Conservation (phyloP, 768 basidiomycete species). For the Ramaria sp. region DNA sequence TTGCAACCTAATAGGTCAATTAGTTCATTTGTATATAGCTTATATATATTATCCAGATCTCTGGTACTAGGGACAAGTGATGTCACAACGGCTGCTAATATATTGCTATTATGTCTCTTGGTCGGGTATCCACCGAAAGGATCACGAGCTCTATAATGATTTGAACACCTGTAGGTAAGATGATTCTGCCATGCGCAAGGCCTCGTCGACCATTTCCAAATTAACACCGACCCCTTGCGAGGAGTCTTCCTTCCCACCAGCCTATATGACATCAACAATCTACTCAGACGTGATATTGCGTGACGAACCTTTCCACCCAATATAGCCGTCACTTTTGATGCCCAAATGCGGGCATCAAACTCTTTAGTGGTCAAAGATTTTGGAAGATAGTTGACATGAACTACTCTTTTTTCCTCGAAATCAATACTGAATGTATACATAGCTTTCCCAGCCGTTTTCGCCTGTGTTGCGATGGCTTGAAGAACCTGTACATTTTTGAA, state of each 20-base stretch:
- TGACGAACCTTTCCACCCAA: constrained; percentile 79
- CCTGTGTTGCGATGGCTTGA: constrained; percentile 62
- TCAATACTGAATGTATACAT: constrained; percentile 86
- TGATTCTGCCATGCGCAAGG: constrained; percentile 43
- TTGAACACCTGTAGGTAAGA: constrained; percentile 19
- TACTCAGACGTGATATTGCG: not conserved
- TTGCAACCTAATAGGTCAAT: too few species aligned
- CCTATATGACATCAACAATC: constrained; percentile 32
- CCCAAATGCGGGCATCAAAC: constrained; percentile 85
- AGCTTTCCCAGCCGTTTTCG: constrained; percentile 73
- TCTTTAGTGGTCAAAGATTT: constrained; percentile 43
- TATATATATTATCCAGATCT: too few species aligned
- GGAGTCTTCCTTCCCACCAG: constrained; percentile 90
- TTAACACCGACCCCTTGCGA: constrained; percentile 82
- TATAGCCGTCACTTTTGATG: constrained; percentile 60
- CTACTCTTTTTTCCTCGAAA: constrained; percentile 55
- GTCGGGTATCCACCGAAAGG: too few species aligned
- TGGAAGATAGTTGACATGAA: constrained; percentile 79
- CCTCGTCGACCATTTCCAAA: constrained; percentile 51
- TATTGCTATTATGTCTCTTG: too few species aligned
- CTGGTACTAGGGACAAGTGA: too few species aligned
- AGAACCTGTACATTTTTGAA: constrained; percentile 53
- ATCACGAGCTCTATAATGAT: not conserved
- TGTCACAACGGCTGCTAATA: too few species aligned
- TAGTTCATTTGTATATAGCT: too few species aligned